These are phyloP conservation scores for Yamadazyma insecticola DNA, from an alignment of 805 yeast species.

Conservation along the genomic window DNA sequence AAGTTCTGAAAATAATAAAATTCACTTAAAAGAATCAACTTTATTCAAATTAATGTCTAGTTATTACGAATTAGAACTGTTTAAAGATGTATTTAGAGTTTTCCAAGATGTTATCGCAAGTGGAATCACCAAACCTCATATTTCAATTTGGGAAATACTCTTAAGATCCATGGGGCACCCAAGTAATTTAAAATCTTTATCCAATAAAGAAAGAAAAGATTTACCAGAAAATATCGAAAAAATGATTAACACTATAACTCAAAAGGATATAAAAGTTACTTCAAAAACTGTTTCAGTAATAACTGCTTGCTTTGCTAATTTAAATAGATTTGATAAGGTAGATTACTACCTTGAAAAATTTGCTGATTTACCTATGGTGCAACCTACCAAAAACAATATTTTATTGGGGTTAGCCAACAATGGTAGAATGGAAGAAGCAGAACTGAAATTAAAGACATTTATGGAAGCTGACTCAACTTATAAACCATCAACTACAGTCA, in stretches of 20 bases:
- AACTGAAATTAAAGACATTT: slow-evolving; percentile 34
- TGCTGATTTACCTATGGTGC: slow-evolving; percentile 27
- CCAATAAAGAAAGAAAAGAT: slow-evolving; percentile 23
- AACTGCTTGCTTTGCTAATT: slow-evolving; percentile 43
- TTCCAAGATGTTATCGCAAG: slow-evolving; percentile 47
- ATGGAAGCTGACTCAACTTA: slow-evolving; percentile 27
- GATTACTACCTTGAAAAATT: slow-evolving; percentile 31
- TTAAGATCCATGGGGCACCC: slow-evolving; percentile 45
- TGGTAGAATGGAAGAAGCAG: slow-evolving; percentile 42
- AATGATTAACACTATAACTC: slow-evolving; percentile 25
- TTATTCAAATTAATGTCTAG: slow-evolving; percentile 41
- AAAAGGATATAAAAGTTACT: slow-evolving; percentile 33
- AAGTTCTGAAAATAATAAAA: neutral
- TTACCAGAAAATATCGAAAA: slow-evolving; percentile 19
- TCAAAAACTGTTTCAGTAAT: slow-evolving; percentile 45
- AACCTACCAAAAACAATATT: slow-evolving; percentile 40
- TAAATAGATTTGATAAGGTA: slow-evolving; percentile 39
- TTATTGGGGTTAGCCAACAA: slow-evolving; percentile 41
- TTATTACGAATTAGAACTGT: slow-evolving; percentile 31
- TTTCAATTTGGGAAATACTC: slow-evolving; percentile 59
- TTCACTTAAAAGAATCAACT: slow-evolving; percentile 1
- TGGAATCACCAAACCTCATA: slow-evolving; percentile 19
- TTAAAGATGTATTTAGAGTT: slow-evolving; percentile 35
- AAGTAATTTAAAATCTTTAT: slow-evolving; percentile 17
- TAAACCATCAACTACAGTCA: slow-evolving; percentile 43